Percentiles rank a stretch among this genome's conserved stretches.
phyloP scores from a whole-genome alignment of 495 filamentous ascomycete species.

The Neurospora africana region DNA sequence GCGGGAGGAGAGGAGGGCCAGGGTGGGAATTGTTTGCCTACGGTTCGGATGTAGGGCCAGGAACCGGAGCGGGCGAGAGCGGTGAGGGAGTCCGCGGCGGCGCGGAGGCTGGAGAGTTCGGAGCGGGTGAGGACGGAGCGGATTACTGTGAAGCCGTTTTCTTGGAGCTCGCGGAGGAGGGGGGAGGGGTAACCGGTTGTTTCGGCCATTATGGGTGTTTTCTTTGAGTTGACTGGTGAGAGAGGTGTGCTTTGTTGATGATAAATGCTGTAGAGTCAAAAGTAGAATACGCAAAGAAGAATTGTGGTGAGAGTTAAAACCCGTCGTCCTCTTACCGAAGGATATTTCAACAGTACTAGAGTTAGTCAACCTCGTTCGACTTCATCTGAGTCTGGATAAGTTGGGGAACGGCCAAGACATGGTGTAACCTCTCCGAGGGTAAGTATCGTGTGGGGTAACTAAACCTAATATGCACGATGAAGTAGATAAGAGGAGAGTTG shows the following conservation, averaged over 20 bases:
- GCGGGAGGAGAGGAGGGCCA: slow-evolving; percentile 45
- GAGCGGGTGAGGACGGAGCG: slow-evolving; percentile 22
- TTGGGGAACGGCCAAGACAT: not conserved
- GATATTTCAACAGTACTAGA: not conserved
- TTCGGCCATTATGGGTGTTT: not conserved
- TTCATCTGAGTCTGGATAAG: not conserved
- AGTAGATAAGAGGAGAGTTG: not conserved
- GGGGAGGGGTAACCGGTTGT: slow-evolving; percentile 7
- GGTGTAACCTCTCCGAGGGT: not conserved
- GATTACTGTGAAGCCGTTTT: slow-evolving; percentile 28
- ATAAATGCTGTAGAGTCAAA: not conserved
- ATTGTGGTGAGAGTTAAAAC: not conserved
- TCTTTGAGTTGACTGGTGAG: not conserved
- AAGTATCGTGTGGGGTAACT: not conserved
- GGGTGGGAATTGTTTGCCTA: slow-evolving; percentile 79
- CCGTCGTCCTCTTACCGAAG: not conserved
- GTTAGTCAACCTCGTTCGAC: not conserved
- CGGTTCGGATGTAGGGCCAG: slow-evolving; percentile 72
- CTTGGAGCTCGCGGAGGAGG: slow-evolving; percentile 17
- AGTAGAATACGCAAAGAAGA: not conserved
- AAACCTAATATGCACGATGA: not conserved
- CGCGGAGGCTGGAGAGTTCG: slow-evolving; percentile 36
- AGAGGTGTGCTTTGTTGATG: not conserved
- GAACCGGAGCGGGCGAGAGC: slow-evolving; percentile 45
- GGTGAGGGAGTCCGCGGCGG: slow-evolving; percentile 42